Evolutionary conservation across 208 protist species (phyloP).

Genomic region (Leishmania lainsoni): DNA sequence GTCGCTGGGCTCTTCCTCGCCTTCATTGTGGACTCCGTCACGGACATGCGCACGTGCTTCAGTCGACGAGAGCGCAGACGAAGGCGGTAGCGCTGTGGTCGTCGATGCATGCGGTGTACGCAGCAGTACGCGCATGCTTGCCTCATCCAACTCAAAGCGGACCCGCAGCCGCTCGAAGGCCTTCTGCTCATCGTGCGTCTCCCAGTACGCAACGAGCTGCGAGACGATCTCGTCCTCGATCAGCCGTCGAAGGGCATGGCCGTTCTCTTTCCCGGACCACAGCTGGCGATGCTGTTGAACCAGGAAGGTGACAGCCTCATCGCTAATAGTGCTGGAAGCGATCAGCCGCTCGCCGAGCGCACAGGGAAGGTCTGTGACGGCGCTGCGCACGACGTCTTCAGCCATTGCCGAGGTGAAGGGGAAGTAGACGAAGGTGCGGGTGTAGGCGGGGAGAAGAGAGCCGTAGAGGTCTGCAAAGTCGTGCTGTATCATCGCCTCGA

Average conservation of each 20-base stretch:
- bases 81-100: not conserved
- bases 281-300: slow-evolving; percentile 43
- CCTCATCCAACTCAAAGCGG: slow-evolving; percentile 32
- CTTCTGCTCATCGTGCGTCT: slow-evolving; percentile 17
- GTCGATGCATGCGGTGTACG: not conserved
- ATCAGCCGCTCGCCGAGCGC: slow-evolving; percentile 27
- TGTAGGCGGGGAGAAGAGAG: slow-evolving; percentile 61
- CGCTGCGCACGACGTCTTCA: slow-evolving; percentile 54
- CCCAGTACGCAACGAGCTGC: slow-evolving; percentile 53
- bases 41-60: not conserved
- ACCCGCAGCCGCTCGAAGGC: slow-evolving; percentile 15
- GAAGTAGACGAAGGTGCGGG: slow-evolving; percentile 61
- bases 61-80: not conserved
- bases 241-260: slow-evolving; percentile 57
- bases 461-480: slow-evolving; percentile 75
- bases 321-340: slow-evolving; percentile 54
- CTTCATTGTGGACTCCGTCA: not conserved
- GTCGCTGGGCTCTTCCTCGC: not conserved
- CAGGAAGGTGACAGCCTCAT: slow-evolving; percentile 57
- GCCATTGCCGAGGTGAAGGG: slow-evolving; percentile 52
- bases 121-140: slow-evolving; percentile 19
- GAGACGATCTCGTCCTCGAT: slow-evolving; percentile 66
- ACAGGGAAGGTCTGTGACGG: slow-evolving; percentile 56
- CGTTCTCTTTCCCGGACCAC: slow-evolving; percentile 74
- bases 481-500: slow-evolving; percentile 64